phyloP scores from a whole-genome alignment of 1,139 yeast genomes.

The Taphrina populina region DNA sequence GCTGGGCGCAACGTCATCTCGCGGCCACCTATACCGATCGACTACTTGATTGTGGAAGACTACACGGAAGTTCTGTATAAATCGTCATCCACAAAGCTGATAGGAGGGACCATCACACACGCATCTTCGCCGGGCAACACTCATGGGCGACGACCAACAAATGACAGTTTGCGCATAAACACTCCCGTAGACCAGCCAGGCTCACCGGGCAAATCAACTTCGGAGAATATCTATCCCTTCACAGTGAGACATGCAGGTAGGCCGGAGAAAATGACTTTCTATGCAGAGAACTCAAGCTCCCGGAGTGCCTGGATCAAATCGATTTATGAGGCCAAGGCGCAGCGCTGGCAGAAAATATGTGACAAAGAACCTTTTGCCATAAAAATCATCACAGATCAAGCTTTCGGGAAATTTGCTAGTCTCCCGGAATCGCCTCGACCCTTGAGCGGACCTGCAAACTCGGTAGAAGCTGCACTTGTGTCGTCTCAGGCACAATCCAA shows the following conservation, averaged over 20 bases:
- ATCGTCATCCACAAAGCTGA: constrained; percentile 4
- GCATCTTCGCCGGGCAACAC: not conserved
- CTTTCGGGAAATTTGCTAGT: constrained; percentile 5
- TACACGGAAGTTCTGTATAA: constrained; percentile 45
- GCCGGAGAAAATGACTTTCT: constrained; percentile 57
- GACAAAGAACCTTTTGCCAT: constrained; percentile 57
- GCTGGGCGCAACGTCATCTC: constrained; percentile 32
- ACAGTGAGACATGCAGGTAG: constrained; percentile 54
- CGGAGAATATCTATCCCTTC: constrained; percentile 50
- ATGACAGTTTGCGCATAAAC: not conserved
- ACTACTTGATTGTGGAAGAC: constrained; percentile 46
- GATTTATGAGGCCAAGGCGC: constrained; percentile 57
- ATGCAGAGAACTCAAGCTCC: constrained; percentile 56
- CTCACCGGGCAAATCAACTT: constrained; percentile 5
- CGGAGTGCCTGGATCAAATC: constrained; percentile 61
- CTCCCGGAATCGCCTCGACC: constrained; percentile 48
- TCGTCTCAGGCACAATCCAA: constrained; percentile 38
- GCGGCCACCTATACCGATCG: constrained; percentile 48
- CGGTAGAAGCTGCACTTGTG: constrained; percentile 55
- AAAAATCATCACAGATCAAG: constrained; percentile 47
- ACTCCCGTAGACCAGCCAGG: constrained; percentile 3
- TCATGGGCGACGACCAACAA: not conserved
- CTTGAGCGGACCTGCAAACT: constrained; percentile 52
- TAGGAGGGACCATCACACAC: constrained; percentile 31
- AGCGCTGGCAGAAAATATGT: constrained; percentile 44